phyloP scores from a whole-genome alignment of 345 rosid genomes.

The Microcos paniculata region DNA sequence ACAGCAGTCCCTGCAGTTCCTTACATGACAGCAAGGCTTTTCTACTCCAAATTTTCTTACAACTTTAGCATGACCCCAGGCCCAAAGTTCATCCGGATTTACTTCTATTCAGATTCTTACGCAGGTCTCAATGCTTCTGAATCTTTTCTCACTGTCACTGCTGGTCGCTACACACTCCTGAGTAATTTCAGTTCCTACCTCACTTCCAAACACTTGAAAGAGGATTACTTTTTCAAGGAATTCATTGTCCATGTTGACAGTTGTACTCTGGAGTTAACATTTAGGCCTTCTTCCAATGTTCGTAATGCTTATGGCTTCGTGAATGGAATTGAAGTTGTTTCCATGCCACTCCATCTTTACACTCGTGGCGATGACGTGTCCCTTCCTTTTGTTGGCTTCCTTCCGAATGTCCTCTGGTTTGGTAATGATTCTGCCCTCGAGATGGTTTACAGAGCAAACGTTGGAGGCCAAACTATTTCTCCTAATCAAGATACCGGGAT shows the following conservation, averaged over 20 bases:
- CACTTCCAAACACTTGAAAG: slow-evolving; percentile 1
- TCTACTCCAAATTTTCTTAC: slow-evolving; percentile 14
- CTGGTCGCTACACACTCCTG: slow-evolving; percentile 18
- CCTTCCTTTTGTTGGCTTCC: neutral
- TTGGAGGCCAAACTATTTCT: slow-evolving; percentile 26
- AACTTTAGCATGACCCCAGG: slow-evolving; percentile 23
- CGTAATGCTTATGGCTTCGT: slow-evolving; percentile 9
- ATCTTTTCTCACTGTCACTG: slow-evolving; percentile 21
- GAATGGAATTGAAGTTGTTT: slow-evolving; percentile 21
- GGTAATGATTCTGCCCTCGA: slow-evolving; percentile 11
- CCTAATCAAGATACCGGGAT: slow-evolving; percentile 27
- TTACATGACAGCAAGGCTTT: slow-evolving; percentile 19
- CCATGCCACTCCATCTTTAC: slow-evolving; percentile 31
- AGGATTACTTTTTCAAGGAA: slow-evolving; percentile 11
- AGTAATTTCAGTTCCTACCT: slow-evolving; percentile 19
- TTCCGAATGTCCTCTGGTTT: neutral
- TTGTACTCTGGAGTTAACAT: slow-evolving; percentile 14
- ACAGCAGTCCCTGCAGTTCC: slow-evolving; percentile 8
- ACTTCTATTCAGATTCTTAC: slow-evolving; percentile 25
- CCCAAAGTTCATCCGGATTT: slow-evolving; percentile 28
- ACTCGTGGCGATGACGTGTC: neutral
- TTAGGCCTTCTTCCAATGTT: slow-evolving; percentile 15
- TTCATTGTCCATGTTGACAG: slow-evolving; percentile 13
- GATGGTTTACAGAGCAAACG: slow-evolving; percentile 36
- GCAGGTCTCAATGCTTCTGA: slow-evolving; percentile 11